Evolutionary conservation across 768 basidiomycete species (phyloP), one percentile per base, ranked within the genome.

Genomic region (Tulasnella sp.): DNA sequence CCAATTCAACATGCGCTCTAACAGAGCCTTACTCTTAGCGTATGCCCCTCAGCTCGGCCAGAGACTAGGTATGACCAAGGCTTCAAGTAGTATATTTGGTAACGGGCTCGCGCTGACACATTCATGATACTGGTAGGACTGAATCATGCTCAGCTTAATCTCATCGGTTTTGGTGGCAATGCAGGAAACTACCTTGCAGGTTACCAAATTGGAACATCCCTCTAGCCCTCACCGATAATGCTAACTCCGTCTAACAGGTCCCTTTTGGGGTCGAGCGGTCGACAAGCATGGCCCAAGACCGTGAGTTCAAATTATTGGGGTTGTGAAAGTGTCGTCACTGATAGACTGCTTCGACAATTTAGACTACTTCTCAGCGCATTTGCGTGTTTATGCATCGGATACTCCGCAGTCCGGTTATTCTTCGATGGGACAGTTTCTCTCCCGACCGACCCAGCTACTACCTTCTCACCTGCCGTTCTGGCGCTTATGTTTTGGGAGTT

Each of bases 41-140:
- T 97, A 95, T 78, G 87, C 90, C 1, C 94, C 94, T 0, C 94
- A 96, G 78, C 85, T 96, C 5, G 91, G 90, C 1, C 81, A 87
- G n/a, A 86, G 87, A 44, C 84, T 96, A 19, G 82, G 84, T 62
- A 86, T 5, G 69, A 14, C 44, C 26, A 29, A 52, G 69, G 14
- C 44, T 26, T 39, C 16, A 22, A 22, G n/a, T 44, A 14, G 3
- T 32, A 64, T 36, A 44, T 26, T 1, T 19, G 19, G 12, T 65
- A 22, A 62, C 59, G 22, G 59, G 9, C 35, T 2, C 17, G 39
- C 32, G 32, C 40, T 65, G 64, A 40, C 35, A 67, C 66, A 17
- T 52, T 62, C 32, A 37, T 62, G 26, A 37, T 35, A 7, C 19
- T 47, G 19, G 22, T 37, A 72, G 71, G 62, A 26, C 32, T 95